These are phyloP conservation scores for Amphichorda felina DNA, from an alignment of 2,329 filamentous ascomycete genomes.

Conservation along the genomic window DNA sequence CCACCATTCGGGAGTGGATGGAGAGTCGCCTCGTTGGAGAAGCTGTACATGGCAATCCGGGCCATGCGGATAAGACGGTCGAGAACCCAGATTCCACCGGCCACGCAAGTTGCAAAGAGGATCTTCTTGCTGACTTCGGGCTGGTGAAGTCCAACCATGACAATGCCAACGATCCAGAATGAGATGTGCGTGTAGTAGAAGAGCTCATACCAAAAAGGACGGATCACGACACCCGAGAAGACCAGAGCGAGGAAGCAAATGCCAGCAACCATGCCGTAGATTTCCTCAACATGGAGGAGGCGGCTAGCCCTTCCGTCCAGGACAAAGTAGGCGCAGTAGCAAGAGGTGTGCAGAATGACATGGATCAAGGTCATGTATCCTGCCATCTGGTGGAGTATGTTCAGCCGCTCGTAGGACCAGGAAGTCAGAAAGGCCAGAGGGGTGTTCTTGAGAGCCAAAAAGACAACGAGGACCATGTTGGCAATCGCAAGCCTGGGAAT, in stretches of 20 bases:
- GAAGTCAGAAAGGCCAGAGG: conserved; percentile 39
- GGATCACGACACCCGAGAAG: conserved; percentile 27
- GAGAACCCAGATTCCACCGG: conserved; percentile 33
- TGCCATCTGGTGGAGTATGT: conserved; percentile 41
- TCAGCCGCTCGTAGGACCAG: conserved; percentile 47
- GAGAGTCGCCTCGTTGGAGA: conserved; percentile 40
- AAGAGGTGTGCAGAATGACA: conserved; percentile 31
- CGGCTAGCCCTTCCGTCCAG: conserved; percentile 11
- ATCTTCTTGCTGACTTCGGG: conserved; percentile 29
- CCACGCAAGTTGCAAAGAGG: conserved; percentile 27
- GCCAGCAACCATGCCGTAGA: conserved; percentile 36
- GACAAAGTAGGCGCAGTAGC: conserved; percentile 30
- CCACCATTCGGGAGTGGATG: conserved; percentile 40
- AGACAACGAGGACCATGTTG: conserved; percentile 39
- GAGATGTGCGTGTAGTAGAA: conserved; percentile 42
- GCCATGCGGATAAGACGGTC: conserved; percentile 36
- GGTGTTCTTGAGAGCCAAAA: conserved; percentile 46
- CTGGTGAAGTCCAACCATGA: conserved; percentile 38
- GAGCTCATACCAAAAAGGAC: conserved; percentile 39
- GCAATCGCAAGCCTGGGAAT: conserved; percentile 21
- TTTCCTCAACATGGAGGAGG: conserved; percentile 24
- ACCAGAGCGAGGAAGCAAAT: conserved; percentile 31
- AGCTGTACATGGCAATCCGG: conserved; percentile 29
- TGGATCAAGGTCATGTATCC: conserved; percentile 35
- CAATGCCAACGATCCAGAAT: conserved; percentile 34